Percentiles rank a stretch among this genome's conserved stretches.
These are phyloP conservation scores for Pseudognaphalium luteoalbum DNA, from an alignment of 129 eudicot genomes.

Conservation along the genomic window DNA sequence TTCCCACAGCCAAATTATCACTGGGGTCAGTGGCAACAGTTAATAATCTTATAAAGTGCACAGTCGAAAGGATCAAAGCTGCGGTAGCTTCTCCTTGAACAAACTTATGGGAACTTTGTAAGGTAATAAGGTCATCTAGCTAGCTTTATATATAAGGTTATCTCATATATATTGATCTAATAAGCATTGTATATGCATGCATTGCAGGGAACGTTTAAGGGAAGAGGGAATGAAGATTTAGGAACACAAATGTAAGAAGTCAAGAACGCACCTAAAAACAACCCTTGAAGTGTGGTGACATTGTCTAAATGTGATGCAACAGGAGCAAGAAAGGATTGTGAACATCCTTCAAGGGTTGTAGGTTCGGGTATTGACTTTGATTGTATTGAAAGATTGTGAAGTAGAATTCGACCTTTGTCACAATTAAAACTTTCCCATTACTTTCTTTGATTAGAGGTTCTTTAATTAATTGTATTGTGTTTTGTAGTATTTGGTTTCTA, in stretches of 20 bases:
- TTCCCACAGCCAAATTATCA: conserved; percentile 85
- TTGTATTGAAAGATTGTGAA: conserved; percentile 27
- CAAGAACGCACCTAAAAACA: conserved; percentile 95
- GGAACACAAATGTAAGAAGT: conserved; percentile 60
- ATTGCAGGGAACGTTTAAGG: conserved; percentile 30
- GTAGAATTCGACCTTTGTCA: conserved; percentile 49
- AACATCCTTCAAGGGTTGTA: conserved; percentile 52
- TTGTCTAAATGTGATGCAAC: conserved; percentile 23
- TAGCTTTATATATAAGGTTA: neutral
- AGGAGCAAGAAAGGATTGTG: conserved; percentile 27
- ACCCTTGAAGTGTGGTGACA: conserved; percentile 53
- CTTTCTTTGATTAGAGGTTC: conserved; percentile 28
- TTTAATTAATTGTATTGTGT: conserved; percentile 28
- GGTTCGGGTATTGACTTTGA: conserved; percentile 99
- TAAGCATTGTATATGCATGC: neutral
- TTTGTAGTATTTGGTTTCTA: conserved; percentile 39
- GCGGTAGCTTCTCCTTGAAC: conserved; percentile 62
- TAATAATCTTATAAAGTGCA: conserved; percentile 81
- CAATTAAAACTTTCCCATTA: conserved; percentile 4
- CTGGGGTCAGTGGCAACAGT: conserved; percentile 88
- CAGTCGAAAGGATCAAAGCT: conserved; percentile 81
- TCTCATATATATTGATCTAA: neutral
- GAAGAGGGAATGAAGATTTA: conserved; percentile 26
- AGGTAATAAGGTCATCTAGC: conserved; percentile 25
- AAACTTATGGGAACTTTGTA: conserved; percentile 7